A percentile compares a stretch with the other conserved stretches of the same genome.
Evolutionary conservation across 2,329 filamentous ascomycete species (phyloP).

Genomic region (Botrytis galanthina): DNA sequence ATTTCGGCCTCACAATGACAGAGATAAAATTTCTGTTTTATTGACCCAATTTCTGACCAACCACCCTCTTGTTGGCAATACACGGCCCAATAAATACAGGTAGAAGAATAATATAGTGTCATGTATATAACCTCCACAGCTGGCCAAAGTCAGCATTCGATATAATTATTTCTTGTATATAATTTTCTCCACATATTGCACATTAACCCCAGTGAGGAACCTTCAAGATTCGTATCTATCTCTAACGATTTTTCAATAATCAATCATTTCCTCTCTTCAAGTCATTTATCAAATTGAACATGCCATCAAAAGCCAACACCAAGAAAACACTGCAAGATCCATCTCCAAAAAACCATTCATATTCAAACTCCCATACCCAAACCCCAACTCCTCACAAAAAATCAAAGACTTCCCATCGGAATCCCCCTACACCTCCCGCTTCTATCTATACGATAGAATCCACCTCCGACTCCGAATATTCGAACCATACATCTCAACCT

Average conservation of each 20-base stretch:
- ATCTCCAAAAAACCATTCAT: background rate
- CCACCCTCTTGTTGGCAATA: background rate
- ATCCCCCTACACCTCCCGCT: background rate
- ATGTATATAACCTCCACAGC: background rate
- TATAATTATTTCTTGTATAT: background rate
- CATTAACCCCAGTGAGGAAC: background rate
- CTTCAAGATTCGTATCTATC: background rate
- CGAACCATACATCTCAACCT: too few relatives aligned
- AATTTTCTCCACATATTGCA: background rate
- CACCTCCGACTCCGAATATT: background rate
- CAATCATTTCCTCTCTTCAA: fast-evolving
- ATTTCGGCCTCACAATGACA: background rate
- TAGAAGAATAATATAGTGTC: background rate
- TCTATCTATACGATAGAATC: background rate
- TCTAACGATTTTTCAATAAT: background rate
- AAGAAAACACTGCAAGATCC: background rate
- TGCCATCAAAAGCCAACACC: background rate
- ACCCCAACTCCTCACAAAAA: background rate
- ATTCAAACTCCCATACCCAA: background rate
- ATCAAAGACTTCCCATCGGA: too few relatives aligned
- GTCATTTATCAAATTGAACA: background rate
- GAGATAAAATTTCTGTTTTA: background rate
- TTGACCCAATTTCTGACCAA: background rate
- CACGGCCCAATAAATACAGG: background rate
- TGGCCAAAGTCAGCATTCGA: background rate